phyloP scores from a whole-genome alignment of 306 rosid species.

The Arachis stenosperma region DNA sequence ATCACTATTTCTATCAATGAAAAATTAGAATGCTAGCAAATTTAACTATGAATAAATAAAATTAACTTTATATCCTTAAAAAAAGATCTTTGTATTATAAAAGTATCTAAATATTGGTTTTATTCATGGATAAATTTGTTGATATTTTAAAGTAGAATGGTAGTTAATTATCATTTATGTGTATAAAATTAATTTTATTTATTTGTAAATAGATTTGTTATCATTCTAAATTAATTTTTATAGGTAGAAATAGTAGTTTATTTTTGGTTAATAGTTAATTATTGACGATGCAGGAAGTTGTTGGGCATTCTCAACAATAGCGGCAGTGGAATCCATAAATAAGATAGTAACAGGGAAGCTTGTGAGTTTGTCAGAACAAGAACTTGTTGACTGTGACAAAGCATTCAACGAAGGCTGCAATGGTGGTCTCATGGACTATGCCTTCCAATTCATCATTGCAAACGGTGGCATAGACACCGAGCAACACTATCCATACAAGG shows the following conservation, averaged over 20 bases:
- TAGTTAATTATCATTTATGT: no score
- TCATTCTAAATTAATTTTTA: no score
- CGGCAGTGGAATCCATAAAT: slow-evolving; percentile 86
- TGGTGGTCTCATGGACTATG: slow-evolving; percentile 93
- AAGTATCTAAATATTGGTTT: no score
- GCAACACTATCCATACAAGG: slow-evolving; percentile 79
- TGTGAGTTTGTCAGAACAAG: slow-evolving; percentile 86
- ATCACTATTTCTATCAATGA: no score
- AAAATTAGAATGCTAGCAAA: no score
- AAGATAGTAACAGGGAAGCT: slow-evolving; percentile 73
- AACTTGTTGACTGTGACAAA: slow-evolving; percentile 83
- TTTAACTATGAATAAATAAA: no score
- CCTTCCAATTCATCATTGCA: slow-evolving; percentile 74
- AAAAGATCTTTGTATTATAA: no score
- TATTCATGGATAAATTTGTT: no score
- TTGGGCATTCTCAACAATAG: slow-evolving; percentile 93
- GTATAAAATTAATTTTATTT: no score
- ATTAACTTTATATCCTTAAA: no score
- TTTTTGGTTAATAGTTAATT: not conserved
- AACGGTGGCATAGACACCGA: slow-evolving; percentile 94
- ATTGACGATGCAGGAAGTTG: slow-evolving; percentile 67
- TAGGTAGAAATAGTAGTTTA: not conserved
- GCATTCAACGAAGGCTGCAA: slow-evolving; percentile 72
- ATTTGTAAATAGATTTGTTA: no score
- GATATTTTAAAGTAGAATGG: no score